Conservation (phyloP, 306 rosid species). For the Prunus davidiana region DNA sequence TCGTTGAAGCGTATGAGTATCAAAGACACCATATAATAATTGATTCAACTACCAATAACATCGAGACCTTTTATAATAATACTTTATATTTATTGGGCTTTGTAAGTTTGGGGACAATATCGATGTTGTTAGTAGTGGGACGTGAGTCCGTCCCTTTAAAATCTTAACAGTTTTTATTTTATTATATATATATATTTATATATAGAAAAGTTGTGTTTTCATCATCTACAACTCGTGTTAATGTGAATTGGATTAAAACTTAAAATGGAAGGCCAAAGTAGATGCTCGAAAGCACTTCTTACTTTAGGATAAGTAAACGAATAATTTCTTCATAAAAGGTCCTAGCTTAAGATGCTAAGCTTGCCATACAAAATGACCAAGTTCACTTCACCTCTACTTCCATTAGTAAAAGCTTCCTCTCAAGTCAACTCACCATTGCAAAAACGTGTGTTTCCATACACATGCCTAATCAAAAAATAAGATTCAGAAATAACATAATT, state of each 20-base stretch:
- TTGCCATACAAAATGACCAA: conserved; percentile 21
- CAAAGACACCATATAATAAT: no score
- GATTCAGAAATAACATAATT: no score
- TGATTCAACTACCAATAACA: no score
- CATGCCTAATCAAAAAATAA: no score
- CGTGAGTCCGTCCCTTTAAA: no score
- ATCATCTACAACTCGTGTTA: background rate
- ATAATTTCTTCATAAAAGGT: background rate
- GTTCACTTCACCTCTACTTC: conserved; percentile 32
- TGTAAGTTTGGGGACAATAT: no score
- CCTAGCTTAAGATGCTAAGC: conserved; percentile 3
- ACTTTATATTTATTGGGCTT: no score
- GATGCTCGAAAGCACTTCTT: conserved; percentile 1
- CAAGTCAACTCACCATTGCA: conserved; percentile 32
- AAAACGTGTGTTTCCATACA: background rate
- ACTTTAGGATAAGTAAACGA: background rate
- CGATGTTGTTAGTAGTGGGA: no score
- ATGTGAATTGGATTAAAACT: background rate
- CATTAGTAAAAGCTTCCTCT: background rate
- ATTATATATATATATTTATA: background rate
- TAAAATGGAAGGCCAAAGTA: background rate
- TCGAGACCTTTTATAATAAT: no score
- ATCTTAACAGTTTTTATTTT: no score
- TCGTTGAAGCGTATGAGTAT: no score
- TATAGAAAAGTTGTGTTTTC: no score